phyloP scores from a whole-genome alignment of 768 basidiomycete species.

The Russula sp. region DNA sequence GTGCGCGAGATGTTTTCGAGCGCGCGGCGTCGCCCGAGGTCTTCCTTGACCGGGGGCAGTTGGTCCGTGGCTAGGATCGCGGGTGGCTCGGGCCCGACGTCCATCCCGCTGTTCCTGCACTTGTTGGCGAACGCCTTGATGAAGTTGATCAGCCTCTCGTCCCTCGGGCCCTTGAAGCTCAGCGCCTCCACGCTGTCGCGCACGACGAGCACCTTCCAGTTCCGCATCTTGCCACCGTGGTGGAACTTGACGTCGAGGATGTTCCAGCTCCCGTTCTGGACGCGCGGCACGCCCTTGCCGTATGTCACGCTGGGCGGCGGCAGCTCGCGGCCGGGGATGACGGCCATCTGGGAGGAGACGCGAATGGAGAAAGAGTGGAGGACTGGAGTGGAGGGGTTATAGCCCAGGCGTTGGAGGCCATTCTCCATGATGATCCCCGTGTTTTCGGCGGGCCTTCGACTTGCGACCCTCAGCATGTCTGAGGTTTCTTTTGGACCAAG shows the following conservation, averaged over 20 bases:
- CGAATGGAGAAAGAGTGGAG: constrained; percentile 50
- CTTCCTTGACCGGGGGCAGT: constrained; percentile 31
- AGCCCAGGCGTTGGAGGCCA: constrained; percentile 54
- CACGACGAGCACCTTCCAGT: constrained; percentile 65
- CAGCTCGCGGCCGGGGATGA: constrained; percentile 59
- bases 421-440: constrained; percentile 48
- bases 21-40: constrained; percentile 36
- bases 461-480: constrained; percentile 64
- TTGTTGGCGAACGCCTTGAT: constrained; percentile 49
- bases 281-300: constrained; percentile 34
- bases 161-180: constrained; percentile 36
- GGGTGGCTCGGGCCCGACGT: constrained; percentile 33
- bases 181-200: constrained; percentile 36
- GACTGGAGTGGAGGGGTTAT: constrained; percentile 31
- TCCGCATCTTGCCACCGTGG: constrained; percentile 39
- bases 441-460: constrained; percentile 53
- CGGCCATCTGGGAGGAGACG: constrained; percentile 51
- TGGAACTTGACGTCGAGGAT: constrained; percentile 67
- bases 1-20: constrained; percentile 33
- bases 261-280: constrained; percentile 68
- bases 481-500: constrained; percentile 56
- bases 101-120: constrained; percentile 53
- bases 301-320: constrained; percentile 53
- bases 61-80: constrained; percentile 31
- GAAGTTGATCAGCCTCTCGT: constrained; percentile 37